Evolutionary conservation across 208 protist species (phyloP).

Genomic region (Trypanosoma congolense): DNA sequence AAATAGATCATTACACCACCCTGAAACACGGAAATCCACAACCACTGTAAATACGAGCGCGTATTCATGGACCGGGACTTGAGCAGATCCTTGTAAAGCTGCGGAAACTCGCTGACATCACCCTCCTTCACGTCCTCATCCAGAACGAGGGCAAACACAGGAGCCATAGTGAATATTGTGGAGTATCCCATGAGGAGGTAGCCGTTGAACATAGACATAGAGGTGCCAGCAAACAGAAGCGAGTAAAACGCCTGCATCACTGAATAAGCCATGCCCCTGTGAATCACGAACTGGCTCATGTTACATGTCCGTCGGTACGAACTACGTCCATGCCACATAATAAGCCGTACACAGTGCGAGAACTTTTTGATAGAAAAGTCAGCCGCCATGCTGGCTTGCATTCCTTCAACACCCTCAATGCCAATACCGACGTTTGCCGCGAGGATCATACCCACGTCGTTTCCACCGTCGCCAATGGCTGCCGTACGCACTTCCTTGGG

Average conservation of each 20-base stretch:
- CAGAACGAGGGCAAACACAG: conserved; percentile 97
- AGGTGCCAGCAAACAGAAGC: conserved; percentile 95
- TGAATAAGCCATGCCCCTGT: conserved; percentile 98
- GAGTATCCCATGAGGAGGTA: conserved; percentile 96
- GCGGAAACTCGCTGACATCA: conserved; percentile 93
- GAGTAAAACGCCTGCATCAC: conserved; percentile 97
- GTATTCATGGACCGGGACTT: conserved; percentile 91
- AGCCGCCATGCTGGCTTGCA: conserved; percentile 96
- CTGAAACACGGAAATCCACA: conserved; percentile 83
- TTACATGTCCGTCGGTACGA: conserved; percentile 89
- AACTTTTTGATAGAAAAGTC: conserved; percentile 98
- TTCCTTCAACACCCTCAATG: conserved; percentile 97
- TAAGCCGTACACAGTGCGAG: conserved; percentile 79
- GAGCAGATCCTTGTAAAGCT: conserved; percentile 96
- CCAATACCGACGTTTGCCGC: conserved; percentile 96
- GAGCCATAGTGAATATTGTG: conserved; percentile 97
- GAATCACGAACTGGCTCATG: conserved; percentile 97
- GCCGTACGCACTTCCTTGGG: conserved; percentile 54
- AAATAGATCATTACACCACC: conserved; percentile 96
- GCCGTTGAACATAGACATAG: conserved; percentile 96
- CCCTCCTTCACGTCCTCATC: conserved; percentile 94
- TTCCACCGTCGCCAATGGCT: conserved; percentile 98
- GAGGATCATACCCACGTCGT: conserved; percentile 97
- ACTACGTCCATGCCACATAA: conserved; percentile 88
- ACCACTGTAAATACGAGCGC: conserved; percentile 81